Evolutionary conservation across 192 early-diverging fungal species (phyloP), one percentile per base, ranked within the genome.

Genomic region (Irineochytrium annulatum): DNA sequence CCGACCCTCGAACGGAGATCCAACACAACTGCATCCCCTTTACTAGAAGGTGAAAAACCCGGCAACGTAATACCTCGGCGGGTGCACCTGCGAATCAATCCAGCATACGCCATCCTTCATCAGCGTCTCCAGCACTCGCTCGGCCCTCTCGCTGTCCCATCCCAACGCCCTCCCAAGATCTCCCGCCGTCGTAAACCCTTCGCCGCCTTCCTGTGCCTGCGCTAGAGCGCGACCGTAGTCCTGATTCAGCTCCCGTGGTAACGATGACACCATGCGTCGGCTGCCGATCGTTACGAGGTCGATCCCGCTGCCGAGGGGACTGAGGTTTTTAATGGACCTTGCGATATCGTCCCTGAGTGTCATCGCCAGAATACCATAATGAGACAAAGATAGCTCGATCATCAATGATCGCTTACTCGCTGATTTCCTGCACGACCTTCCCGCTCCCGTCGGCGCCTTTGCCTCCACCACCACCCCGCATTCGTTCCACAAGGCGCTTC

Each of bases 281-380:
- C 75, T 66, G 19, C 95, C 95, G 68, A 97, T 83, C 28, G 67
- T 73, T 8, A 97, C 57, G 13, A 98, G 82, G 43, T 82, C 80
- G 78, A 92, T 97, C n/a, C 93, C 93, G 71, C 81, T 86, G 43
- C 88, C 90, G 22, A 98, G 77, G n/a, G 93, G 90, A 33, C 81
- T 78, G 1, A 98, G 69, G 26, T 85, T 87, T 48, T 92, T 92
- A 44, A 98, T 91, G 5, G 89, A 84, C 1, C 91, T 78, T 31
- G 79, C 60, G 20, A 98, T 88, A 64, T 98, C 95, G 61, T 98
- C 95, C 19, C 85, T 91, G 20, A 57, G 28, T n/a, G n/a, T n/a
- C n/a, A n/a, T n/a, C n/a, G n/a, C n/a, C n/a, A n/a, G n/a, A n/a
- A n/a, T n/a, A n/a, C n/a, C n/a, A n/a, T n/a, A n/a, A n/a, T n/a